Conservation (phyloP, 768 basidiomycete genomes). For the Boletus fagicola region DNA sequence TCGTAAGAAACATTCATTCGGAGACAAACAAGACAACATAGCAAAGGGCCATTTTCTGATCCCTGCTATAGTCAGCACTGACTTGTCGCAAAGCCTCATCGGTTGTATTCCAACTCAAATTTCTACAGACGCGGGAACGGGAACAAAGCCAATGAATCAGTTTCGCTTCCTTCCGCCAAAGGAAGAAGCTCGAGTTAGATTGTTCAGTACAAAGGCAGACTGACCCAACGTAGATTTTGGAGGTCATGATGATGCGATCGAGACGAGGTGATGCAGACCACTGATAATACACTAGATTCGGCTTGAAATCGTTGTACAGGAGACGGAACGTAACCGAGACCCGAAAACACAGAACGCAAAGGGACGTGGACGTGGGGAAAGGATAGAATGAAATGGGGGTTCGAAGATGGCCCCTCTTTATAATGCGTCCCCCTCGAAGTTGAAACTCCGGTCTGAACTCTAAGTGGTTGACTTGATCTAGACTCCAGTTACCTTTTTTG, state of each 20-base stretch:
- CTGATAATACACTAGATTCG: constrained; percentile 48
- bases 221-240: constrained; percentile 94
- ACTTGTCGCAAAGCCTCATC: constrained; percentile 88
- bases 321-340: constrained; percentile 57
- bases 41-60: constrained; percentile 26
- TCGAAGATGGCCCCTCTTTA: constrained; percentile 39
- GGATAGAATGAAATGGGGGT: constrained; percentile 30
- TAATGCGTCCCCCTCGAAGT: constrained; percentile 38
- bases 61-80: constrained; percentile 54
- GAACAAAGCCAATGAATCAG: constrained; percentile 50
- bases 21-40: constrained; percentile 47
- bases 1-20: constrained; percentile 32
- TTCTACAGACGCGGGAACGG: constrained; percentile 60
- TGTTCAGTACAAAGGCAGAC: constrained; percentile 60
- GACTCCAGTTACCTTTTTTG: constrained; percentile 23
- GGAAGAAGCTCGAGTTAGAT: constrained; percentile 44
- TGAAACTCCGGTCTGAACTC: constrained; percentile 51
- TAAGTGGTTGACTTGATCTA: constrained; percentile 22
- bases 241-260: constrained; percentile 45
- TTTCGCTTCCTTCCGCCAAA: constrained; percentile 44
- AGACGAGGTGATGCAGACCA: constrained; percentile 24
- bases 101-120: constrained; percentile 95
- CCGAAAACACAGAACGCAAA: constrained; percentile 47
- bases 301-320: constrained; percentile 50
- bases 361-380: constrained; percentile 50